Evolutionary conservation across 371 early-diverging fungal genomes (phyloP).

Genomic region (Circinella umbellata): DNA sequence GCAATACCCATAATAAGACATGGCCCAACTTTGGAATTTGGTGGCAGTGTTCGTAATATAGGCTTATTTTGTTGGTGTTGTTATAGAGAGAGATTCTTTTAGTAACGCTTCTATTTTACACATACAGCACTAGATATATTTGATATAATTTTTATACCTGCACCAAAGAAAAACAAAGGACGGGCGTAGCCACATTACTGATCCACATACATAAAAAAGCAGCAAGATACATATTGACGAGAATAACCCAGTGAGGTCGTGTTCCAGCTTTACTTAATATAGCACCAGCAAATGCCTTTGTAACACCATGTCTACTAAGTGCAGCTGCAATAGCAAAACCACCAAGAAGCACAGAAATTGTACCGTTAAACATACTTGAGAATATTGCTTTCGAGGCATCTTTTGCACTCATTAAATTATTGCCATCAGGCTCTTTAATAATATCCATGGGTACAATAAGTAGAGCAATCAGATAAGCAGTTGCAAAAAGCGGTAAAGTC

Average conservation of each 20-base stretch:
- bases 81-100: too few relatives aligned
- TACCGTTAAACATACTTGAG: conserved; percentile 91
- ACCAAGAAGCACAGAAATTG: conserved; percentile 94
- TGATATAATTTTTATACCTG: background rate
- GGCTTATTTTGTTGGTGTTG: conserved; percentile 33
- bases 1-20: conserved; percentile 95
- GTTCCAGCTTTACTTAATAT: conserved; percentile 74
- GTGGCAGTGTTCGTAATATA: conserved; percentile 72
- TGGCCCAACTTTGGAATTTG: conserved; percentile 56
- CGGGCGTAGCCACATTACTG: conserved; percentile 85
- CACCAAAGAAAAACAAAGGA: conserved; percentile 77
- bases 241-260: conserved; percentile 66
- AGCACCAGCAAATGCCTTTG: conserved; percentile 70
- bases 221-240: conserved; percentile 80
- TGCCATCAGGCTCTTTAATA: conserved; percentile 55
- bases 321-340: conserved; percentile 96
- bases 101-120: too few relatives aligned
- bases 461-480: conserved; percentile 76
- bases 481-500: conserved; percentile 76
- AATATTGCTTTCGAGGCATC: conserved; percentile 86
- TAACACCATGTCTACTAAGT: conserved; percentile 62
- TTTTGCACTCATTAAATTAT: conserved; percentile 52
- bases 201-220: conserved; percentile 83
- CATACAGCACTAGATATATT: too few relatives aligned
- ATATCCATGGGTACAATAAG: conserved; percentile 73